Evolutionary conservation across 345 rosid genomes (phyloP).

Genomic region (Pugionium dolabratum): DNA sequence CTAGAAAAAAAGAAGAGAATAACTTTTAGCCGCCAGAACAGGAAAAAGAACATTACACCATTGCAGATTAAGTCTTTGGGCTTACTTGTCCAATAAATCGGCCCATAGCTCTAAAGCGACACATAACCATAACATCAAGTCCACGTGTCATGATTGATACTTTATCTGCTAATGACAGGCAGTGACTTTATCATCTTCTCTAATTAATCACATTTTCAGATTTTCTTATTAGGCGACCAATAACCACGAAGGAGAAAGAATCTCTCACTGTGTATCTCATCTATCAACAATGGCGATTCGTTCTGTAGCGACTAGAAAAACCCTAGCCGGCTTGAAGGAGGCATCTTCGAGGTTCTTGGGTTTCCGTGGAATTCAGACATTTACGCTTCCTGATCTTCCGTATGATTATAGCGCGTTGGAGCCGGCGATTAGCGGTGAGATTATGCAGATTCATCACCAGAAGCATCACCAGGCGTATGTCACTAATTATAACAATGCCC

Average conservation of each 20-base stretch:
- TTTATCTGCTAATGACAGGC: background rate
- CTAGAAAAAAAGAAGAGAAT: background rate
- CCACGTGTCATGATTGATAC: constrained; percentile 11
- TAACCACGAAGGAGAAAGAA: background rate
- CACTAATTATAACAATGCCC: constrained; percentile 85
- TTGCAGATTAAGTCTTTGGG: constrained; percentile 8
- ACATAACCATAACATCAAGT: background rate
- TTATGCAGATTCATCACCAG: constrained; percentile 97
- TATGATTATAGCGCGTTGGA: constrained; percentile 88
- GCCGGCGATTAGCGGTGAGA: constrained; percentile 91
- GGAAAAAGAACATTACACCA: background rate
- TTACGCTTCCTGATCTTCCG: constrained; percentile 85
- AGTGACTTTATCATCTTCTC: constrained; percentile 2
- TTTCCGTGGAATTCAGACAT: constrained; percentile 45
- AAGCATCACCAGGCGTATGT: constrained; percentile 93
- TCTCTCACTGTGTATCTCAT: background rate
- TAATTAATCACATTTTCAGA: background rate
- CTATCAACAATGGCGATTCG: constrained; percentile 67
- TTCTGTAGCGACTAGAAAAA: constrained; percentile 42
- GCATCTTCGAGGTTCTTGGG: constrained; percentile 26
- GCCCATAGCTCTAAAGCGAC: constrained; percentile 11
- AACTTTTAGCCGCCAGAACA: background rate
- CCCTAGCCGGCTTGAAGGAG: constrained; percentile 43
- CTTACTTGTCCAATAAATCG: background rate
- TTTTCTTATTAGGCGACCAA: constrained; percentile 9